Conservation (phyloP, 805 yeast genomes). For the Wickerhamiella domercqiae region DNA sequence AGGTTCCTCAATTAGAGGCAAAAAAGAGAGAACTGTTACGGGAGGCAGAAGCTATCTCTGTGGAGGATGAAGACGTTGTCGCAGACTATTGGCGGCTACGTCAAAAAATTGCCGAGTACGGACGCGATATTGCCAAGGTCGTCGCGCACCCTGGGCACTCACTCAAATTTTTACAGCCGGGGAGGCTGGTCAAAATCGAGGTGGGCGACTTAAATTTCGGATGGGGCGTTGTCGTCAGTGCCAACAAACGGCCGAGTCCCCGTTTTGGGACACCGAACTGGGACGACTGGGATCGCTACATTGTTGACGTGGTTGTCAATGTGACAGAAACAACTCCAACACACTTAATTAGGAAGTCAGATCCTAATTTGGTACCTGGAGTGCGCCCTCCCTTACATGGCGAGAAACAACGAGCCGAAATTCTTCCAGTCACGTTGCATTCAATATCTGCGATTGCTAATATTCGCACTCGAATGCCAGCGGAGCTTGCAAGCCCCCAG, state of each 20-base stretch:
- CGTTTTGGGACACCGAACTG: slow-evolving; percentile 40
- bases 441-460: slow-evolving; percentile 65
- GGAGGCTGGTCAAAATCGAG: slow-evolving; percentile 61
- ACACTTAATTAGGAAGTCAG: slow-evolving; percentile 59
- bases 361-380: slow-evolving; percentile 72
- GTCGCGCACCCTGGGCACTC: slow-evolving; percentile 84
- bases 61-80: slow-evolving; percentile 62
- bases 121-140: slow-evolving; percentile 61
- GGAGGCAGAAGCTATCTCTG: slow-evolving; percentile 33
- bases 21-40: slow-evolving; percentile 40
- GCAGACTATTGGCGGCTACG: slow-evolving; percentile 73
- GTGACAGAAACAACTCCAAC: slow-evolving; percentile 57
- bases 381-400: slow-evolving; percentile 64
- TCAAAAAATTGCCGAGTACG: slow-evolving; percentile 54
- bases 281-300: slow-evolving; percentile 77
- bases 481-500: slow-evolving; percentile 35
- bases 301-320: slow-evolving; percentile 75
- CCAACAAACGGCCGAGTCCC: slow-evolving; percentile 43
- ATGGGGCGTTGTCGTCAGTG: slow-evolving; percentile 86
- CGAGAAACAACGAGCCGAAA: slow-evolving; percentile 57
- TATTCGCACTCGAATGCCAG: slow-evolving; percentile 66
- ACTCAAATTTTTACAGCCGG: slow-evolving; percentile 72
- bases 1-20: slow-evolving; percentile 73
- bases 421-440: slow-evolving; percentile 70
- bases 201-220: slow-evolving; percentile 55